These are phyloP conservation scores for Didymella segeticola DNA, from an alignment of 2,329 filamentous ascomycete species.

Conservation along the genomic window DNA sequence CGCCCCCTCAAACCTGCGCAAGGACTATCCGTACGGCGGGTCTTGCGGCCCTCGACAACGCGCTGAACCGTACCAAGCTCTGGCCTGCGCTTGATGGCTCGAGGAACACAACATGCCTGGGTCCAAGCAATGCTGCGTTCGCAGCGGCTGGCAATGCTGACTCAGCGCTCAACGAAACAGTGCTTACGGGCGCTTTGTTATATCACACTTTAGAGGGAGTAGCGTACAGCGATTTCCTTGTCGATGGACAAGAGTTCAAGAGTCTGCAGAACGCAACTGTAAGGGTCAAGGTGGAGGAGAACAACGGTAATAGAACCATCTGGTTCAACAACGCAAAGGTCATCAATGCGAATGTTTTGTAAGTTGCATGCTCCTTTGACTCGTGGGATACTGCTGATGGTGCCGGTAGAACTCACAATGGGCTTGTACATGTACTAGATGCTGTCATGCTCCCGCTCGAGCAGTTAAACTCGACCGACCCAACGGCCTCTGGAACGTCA, in stretches of 20 bases:
- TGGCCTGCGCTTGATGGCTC: constrained; percentile 25
- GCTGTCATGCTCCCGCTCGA: constrained; percentile 28
- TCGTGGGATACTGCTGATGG: not conserved
- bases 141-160: constrained; percentile 22
- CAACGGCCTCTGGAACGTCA: constrained; percentile 13
- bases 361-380: constrained; percentile 1
- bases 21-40: constrained; percentile 24
- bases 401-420: constrained; percentile 29
- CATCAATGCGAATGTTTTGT: constrained; percentile 33
- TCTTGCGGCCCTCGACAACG: constrained; percentile 24
- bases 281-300: constrained; percentile 25
- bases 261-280: constrained; percentile 27
- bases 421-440: constrained; percentile 30
- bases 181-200: constrained; percentile 17
- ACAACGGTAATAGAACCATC: constrained; percentile 15
- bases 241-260: constrained; percentile 26
- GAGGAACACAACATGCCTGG: constrained; percentile 30
- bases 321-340: constrained; percentile 35
- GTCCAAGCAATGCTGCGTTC: constrained; percentile 26
- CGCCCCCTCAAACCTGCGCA: constrained; percentile 21
- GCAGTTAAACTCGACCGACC: constrained; percentile 13
- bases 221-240: constrained; percentile 28
- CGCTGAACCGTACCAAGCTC: constrained; percentile 23
- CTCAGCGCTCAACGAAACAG: constrained; percentile 11
- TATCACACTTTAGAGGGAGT: constrained; percentile 29